Percentiles rank a stretch among this genome's conserved stretches.
Evolutionary conservation across 345 rosid species (phyloP).

Genomic region (Fremontodendron californicum): DNA sequence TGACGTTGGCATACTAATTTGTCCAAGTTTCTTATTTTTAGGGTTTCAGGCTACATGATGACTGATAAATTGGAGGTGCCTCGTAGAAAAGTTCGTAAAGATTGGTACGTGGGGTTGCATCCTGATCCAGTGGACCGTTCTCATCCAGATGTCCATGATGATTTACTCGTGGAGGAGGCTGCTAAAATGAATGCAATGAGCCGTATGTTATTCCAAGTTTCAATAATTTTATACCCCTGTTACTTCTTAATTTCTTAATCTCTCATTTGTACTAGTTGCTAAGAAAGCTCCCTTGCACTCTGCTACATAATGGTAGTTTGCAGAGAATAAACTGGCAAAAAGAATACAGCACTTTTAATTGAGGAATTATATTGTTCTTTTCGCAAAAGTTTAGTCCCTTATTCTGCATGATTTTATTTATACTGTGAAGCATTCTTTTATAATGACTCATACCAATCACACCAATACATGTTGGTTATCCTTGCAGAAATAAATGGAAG

Average conservation of each 20-base stretch:
- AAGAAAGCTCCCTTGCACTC: not conserved
- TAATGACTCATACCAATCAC: constrained; percentile 18
- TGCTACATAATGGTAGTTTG: not conserved
- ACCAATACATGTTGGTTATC: constrained; percentile 23
- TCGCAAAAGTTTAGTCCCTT: not conserved
- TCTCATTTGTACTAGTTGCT: not conserved
- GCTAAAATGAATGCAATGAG: constrained; percentile 38
- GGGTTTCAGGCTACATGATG: constrained; percentile 97
- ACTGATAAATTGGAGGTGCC: constrained; percentile 87
- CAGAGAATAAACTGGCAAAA: not conserved
- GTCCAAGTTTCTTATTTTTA: constrained; percentile 28
- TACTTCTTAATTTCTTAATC: not conserved
- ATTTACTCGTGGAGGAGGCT: constrained; percentile 59
- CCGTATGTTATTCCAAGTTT: constrained; percentile 48
- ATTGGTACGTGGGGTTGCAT: constrained; percentile 87
- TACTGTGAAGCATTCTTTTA: constrained; percentile 9
- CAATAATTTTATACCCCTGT: not conserved
- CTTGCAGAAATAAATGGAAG: constrained; percentile 49
- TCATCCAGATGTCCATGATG: constrained; percentile 88
- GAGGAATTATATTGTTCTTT: not conserved
- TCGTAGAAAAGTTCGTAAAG: constrained; percentile 78
- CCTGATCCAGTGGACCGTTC: constrained; percentile 93
- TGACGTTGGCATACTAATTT: not conserved
- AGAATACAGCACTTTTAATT: not conserved
- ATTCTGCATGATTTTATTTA: constrained; percentile 8